phyloP scores from a whole-genome alignment of 2,329 filamentous ascomycete genomes.

The Epichloe hybrida region DNA sequence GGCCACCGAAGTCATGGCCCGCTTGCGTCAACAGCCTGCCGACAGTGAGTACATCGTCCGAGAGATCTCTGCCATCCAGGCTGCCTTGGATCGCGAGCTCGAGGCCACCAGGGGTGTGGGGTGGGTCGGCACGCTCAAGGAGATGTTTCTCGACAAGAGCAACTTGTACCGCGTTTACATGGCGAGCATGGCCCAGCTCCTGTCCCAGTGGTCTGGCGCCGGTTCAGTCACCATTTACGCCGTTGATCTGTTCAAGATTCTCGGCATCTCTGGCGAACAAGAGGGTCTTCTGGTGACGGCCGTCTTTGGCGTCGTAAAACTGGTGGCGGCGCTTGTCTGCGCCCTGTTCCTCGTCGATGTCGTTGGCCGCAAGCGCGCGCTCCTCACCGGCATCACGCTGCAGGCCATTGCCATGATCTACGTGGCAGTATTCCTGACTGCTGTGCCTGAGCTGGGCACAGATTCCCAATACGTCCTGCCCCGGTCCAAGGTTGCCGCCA shows the following conservation, averaged over 20 bases:
- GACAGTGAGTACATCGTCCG: constrained; percentile 47
- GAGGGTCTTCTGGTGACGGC: constrained; percentile 61
- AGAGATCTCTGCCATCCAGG: constrained; percentile 52
- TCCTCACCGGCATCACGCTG: constrained; percentile 45
- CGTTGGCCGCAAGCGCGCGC: constrained; percentile 58
- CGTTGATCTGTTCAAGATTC: constrained; percentile 55
- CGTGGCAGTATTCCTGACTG: constrained; percentile 46
- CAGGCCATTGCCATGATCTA: constrained; percentile 50
- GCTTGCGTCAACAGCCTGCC: constrained; percentile 43
- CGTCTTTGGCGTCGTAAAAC: constrained; percentile 64
- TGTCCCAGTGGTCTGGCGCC: constrained; percentile 62
- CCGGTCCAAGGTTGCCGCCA: constrained; percentile 35
- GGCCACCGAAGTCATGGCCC: constrained; percentile 40
- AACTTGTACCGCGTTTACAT: constrained; percentile 65
- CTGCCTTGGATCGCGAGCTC: constrained; percentile 54
- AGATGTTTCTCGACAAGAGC: constrained; percentile 51
- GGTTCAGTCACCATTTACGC: constrained; percentile 67
- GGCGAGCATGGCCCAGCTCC: constrained; percentile 52
- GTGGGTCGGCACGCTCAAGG: constrained; percentile 52
- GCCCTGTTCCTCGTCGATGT: constrained; percentile 70
- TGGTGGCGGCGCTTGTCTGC: constrained; percentile 51
- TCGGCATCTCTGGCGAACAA: constrained; percentile 54
- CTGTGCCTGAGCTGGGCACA: constrained; percentile 44
- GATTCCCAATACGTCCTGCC: constrained; percentile 35
- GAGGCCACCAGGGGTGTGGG: constrained; percentile 55